A percentile compares a stretch with the other conserved stretches of the same genome.
These are phyloP conservation scores for Quercus gilva DNA, from an alignment of 306 rosid genomes.

Conservation along the genomic window DNA sequence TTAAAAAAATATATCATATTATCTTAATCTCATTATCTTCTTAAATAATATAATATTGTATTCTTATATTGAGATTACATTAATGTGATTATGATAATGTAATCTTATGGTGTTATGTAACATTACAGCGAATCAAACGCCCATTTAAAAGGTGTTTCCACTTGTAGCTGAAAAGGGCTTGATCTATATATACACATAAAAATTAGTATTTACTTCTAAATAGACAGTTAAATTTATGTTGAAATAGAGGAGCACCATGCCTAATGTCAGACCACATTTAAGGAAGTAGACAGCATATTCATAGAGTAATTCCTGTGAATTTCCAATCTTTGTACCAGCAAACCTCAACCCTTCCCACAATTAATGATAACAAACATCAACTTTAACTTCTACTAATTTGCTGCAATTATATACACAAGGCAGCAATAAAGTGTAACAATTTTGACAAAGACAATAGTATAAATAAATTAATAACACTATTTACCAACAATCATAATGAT, in stretches of 20 bases:
- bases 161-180: constrained; percentile 66
- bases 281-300: constrained; percentile 77
- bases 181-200: constrained; percentile 45
- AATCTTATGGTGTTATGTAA: too few relatives aligned
- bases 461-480: neutral
- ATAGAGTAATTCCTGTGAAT: constrained; percentile 79
- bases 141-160: constrained; percentile 36
- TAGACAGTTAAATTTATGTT: constrained; percentile 12
- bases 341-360: constrained; percentile 69
- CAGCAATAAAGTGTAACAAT: constrained; percentile 2
- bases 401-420: neutral
- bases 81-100: too few relatives aligned
- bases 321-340: constrained; percentile 87
- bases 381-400: constrained; percentile 7
- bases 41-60: too few relatives aligned
- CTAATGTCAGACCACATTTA: constrained; percentile 65
- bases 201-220: constrained; percentile 11
- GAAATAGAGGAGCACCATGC: constrained; percentile 16
- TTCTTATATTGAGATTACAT: too few relatives aligned
- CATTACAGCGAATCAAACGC: too few relatives aligned
- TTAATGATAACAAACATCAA: constrained; percentile 16
- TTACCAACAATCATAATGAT: too few relatives aligned
- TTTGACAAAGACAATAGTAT: neutral
- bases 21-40: too few relatives aligned
- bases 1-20: too few relatives aligned